Evolutionary conservation across 2,329 filamentous ascomycete species (phyloP), one percentile per base, ranked within the genome.

Genomic region (Westerdykella aurantiaca): DNA sequence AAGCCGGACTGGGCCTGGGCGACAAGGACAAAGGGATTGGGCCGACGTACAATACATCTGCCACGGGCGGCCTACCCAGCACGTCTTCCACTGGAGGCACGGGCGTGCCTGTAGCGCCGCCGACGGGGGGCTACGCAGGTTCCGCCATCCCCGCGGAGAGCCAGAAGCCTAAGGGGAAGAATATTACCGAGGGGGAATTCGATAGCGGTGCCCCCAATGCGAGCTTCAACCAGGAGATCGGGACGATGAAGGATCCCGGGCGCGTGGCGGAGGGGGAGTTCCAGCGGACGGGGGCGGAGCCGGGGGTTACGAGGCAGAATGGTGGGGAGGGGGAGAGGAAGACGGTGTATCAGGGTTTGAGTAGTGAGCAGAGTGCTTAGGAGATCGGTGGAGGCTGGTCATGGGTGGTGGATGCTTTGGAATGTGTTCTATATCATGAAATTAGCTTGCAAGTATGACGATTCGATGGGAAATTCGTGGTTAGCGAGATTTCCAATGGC

Each of bases 171-270:
- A 72, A 78, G 50, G 77, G 78, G 12, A 67, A 61, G 44, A 76
- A 78, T 52, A 50, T 80, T 41, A 70, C 56, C 1, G 75, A 79
- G 49, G 73, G 72, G 18, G 29, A 77, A 73, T 53, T 80, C 73
- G 58, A 72, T 57, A 18, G 62, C 66, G 12, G 12, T 14, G 40
- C 31, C 6, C 46, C 46, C 1, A 48, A 46, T 39, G 42, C 46
- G 16, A 38, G 33, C 4, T 47, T 47, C 33, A 44, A 42, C 57
- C 48, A 53, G 1, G 73, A 78, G 18, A 75, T 82, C 47, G 79
- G 79, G 2, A 69, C 69, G 2, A 62, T 73, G 49, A 69, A 79
- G 34, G 80, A 83, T 52, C 79, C 80, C 3, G 73, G 72, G 2
- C 66, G 78, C 23, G 53, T 64, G 14, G 78, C 77, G 6, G 59